Percentiles rank a stretch among this genome's conserved stretches.
These are phyloP conservation scores for Tetracladium marchalianum DNA, from an alignment of 495 filamentous ascomycete species.

Conservation along the genomic window DNA sequence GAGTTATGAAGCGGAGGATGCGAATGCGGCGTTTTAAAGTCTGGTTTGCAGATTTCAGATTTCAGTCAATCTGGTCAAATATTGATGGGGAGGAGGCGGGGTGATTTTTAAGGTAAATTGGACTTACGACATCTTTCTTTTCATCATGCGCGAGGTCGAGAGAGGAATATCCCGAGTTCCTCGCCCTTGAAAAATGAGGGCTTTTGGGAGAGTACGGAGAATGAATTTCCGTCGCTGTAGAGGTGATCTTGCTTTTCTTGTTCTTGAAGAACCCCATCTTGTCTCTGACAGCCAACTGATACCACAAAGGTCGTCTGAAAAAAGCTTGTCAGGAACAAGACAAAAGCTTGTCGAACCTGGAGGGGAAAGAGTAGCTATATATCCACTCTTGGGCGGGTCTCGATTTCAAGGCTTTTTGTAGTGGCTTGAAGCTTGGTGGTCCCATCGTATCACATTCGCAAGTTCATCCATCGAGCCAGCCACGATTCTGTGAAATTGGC, in stretches of 20 bases:
- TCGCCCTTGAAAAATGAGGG: neutral
- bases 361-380: too few species aligned
- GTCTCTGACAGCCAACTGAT: neutral
- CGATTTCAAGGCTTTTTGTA: too few species aligned
- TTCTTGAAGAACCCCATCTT: slow-evolving; percentile 4
- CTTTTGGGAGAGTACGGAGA: neutral
- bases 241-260: neutral
- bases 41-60: neutral
- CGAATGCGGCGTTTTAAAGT: slow-evolving; percentile 10
- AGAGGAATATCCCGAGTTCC: neutral
- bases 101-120: neutral
- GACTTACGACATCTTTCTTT: slow-evolving; percentile 8
- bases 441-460: too few species aligned
- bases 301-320: too few species aligned
- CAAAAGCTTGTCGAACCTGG: too few species aligned
- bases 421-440: too few species aligned
- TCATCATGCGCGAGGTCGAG: neutral
- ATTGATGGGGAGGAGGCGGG: neutral
- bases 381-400: too few species aligned
- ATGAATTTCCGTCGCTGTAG: neutral
- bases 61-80: neutral
- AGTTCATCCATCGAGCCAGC: too few species aligned
- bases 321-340: too few species aligned
- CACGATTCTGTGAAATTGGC: too few species aligned
- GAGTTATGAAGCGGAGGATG: slow-evolving; percentile 10